phyloP scores from a whole-genome alignment of 2,329 filamentous ascomycete genomes.

The Cordyceps fumosorosea region DNA sequence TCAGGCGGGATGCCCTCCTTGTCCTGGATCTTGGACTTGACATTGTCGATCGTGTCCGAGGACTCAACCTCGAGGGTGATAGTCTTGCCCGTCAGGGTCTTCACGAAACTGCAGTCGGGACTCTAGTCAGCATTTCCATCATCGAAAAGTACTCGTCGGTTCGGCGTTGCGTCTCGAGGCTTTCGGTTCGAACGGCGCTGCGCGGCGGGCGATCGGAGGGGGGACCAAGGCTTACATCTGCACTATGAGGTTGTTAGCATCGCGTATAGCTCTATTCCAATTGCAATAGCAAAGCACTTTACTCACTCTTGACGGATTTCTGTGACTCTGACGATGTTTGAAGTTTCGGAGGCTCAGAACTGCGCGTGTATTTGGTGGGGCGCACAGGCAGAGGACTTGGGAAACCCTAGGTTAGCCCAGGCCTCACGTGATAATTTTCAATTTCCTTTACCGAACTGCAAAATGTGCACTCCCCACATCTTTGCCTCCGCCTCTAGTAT shows the following conservation, averaged over 20 bases:
- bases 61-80: slow-evolving; percentile 85
- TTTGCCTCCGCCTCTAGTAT: background rate
- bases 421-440: slow-evolving; percentile 24
- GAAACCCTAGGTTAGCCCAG: slow-evolving; percentile 32
- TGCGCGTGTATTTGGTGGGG: slow-evolving; percentile 40
- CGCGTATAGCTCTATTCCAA: background rate
- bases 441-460: background rate
- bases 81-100: slow-evolving; percentile 99
- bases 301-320: slow-evolving; percentile 56
- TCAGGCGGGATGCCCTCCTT: slow-evolving; percentile 98
- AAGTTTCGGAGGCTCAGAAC: slow-evolving; percentile 30
- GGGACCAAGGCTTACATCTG: slow-evolving; percentile 66
- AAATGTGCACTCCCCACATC: background rate
- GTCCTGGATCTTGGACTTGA: slow-evolving; percentile 99
- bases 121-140: slow-evolving; percentile 12
- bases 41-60: slow-evolving; percentile 98
- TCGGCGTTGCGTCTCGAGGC: background rate
- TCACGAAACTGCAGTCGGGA: slow-evolving; percentile 74
- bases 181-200: slow-evolving; percentile 10
- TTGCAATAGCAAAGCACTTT: slow-evolving; percentile 9
- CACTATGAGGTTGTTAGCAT: slow-evolving; percentile 59
- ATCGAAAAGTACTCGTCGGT: background rate
- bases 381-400: slow-evolving; percentile 23
- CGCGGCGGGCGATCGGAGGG: slow-evolving; percentile 17
- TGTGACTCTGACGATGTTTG: slow-evolving; percentile 39